These are phyloP conservation scores for Pichia eremophila DNA, from an alignment of 805 yeast species.

Conservation along the genomic window DNA sequence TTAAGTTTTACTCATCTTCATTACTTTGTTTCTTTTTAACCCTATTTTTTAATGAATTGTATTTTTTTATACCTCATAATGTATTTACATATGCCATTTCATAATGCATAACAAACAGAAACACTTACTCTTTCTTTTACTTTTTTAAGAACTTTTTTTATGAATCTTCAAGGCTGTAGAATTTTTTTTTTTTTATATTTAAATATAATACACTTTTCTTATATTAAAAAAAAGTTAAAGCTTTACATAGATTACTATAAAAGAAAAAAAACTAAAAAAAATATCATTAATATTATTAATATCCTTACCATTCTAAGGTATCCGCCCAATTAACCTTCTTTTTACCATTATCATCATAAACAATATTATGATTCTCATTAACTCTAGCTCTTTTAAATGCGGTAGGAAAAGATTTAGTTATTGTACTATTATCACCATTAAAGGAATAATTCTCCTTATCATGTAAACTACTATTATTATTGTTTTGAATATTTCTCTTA, in stretches of 20 bases:
- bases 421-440: background rate
- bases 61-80: background rate
- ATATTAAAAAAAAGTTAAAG: background rate
- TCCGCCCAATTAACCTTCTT: constrained; percentile 26
- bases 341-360: background rate
- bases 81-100: no score
- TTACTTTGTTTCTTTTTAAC: background rate
- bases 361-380: background rate
- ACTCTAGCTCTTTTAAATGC: background rate
- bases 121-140: no score
- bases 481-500: constrained; percentile 17
- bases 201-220: constrained; percentile 1
- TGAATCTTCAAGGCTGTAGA: no score
- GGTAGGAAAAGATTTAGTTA: background rate
- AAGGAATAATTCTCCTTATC: background rate
- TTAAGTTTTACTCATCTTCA: no score
- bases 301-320: constrained; percentile 22
- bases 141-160: no score
- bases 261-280: background rate
- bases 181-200: no score
- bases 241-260: constrained; percentile 22
- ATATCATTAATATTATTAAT: background rate
- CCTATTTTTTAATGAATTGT: background rate
- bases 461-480: background rate
- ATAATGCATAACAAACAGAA: no score